These are phyloP conservation scores for Phlebiopsis flavidoalba DNA, from an alignment of 768 basidiomycete genomes.

Conservation along the genomic window DNA sequence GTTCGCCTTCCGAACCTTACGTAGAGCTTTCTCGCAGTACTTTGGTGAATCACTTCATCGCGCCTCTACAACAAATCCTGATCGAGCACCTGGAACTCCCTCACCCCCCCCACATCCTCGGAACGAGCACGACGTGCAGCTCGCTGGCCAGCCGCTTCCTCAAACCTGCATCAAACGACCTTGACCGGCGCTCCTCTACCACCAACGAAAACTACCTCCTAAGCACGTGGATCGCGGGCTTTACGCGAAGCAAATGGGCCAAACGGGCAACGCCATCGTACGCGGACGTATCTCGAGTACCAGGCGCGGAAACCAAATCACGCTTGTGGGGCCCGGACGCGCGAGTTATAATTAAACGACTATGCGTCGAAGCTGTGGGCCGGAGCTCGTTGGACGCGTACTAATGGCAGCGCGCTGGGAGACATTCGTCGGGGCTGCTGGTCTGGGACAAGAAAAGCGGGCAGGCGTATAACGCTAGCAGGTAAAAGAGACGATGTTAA, in stretches of 20 bases:
- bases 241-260: slow-evolving; percentile 24
- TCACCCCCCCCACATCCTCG: slow-evolving; percentile 9
- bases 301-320: slow-evolving; percentile 37
- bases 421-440: slow-evolving; percentile 30
- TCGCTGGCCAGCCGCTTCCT: slow-evolving; percentile 24
- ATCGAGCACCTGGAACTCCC: slow-evolving; percentile 25
- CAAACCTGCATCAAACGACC: slow-evolving; percentile 24
- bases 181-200: slow-evolving; percentile 30
- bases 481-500: slow-evolving; percentile 24
- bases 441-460: slow-evolving; percentile 23
- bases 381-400: slow-evolving; percentile 32
- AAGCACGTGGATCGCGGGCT: slow-evolving; percentile 30
- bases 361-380: slow-evolving; percentile 42
- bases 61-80: slow-evolving; percentile 27
- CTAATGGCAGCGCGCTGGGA: slow-evolving; percentile 30
- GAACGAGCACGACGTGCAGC: slow-evolving; percentile 19
- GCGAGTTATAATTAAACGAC: slow-evolving; percentile 33
- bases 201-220: slow-evolving; percentile 30
- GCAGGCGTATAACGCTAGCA: slow-evolving; percentile 24
- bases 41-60: slow-evolving; percentile 33
- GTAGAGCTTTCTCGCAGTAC: slow-evolving; percentile 33
- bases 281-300: slow-evolving; percentile 31
- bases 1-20: slow-evolving; percentile 34
- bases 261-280: slow-evolving; percentile 27
- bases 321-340: slow-evolving; percentile 36